Percentiles rank a stretch among this genome's conserved stretches.
These are phyloP conservation scores for Cordyceps fumosorosea DNA, from an alignment of 2,329 filamentous ascomycete species.

Conservation along the genomic window DNA sequence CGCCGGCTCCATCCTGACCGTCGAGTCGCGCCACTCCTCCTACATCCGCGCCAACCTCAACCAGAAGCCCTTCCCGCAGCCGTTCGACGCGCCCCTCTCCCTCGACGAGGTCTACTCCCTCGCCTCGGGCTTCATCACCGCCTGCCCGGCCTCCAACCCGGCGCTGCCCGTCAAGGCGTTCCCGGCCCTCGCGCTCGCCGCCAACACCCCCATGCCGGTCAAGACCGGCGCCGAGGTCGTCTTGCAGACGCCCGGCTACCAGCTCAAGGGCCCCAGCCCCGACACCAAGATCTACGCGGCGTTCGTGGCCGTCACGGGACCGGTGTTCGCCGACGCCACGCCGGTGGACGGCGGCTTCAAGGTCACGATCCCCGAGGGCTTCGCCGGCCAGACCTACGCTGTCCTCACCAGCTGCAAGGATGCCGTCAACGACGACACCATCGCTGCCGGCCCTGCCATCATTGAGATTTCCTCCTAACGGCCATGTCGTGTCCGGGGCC, in stretches of 20 bases:
- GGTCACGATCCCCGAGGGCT: constrained; percentile 17
- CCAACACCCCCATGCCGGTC: constrained; percentile 19
- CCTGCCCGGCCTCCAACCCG: constrained; percentile 58
- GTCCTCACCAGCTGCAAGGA: constrained; percentile 29
- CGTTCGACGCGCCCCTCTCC: constrained; percentile 64
- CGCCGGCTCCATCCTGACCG: constrained; percentile 64
- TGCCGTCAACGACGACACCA: constrained; percentile 26
- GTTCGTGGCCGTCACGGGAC: constrained; percentile 26
- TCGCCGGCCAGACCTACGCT: constrained; percentile 29
- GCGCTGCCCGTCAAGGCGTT: constrained; percentile 57
- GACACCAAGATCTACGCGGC: constrained; percentile 25
- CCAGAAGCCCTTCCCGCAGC: constrained; percentile 55
- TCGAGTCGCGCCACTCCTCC: constrained; percentile 68
- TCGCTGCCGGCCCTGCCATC: constrained; percentile 28
- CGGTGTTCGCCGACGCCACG: constrained; percentile 18
- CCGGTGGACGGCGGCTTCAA: constrained; percentile 18
- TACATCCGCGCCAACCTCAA: constrained; percentile 58
- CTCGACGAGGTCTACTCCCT: constrained; percentile 67
- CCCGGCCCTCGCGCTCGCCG: constrained; percentile 41
- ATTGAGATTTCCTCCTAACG: constrained; percentile 21
- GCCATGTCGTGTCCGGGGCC: not conserved
- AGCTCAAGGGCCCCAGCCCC: constrained; percentile 20
- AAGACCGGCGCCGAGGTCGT: constrained; percentile 14
- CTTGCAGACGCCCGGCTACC: constrained; percentile 17
- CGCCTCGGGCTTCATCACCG: constrained; percentile 64